Evolutionary conservation across 2,329 filamentous ascomycete genomes (phyloP).

Genomic region (Talaromyces amestolkiae): DNA sequence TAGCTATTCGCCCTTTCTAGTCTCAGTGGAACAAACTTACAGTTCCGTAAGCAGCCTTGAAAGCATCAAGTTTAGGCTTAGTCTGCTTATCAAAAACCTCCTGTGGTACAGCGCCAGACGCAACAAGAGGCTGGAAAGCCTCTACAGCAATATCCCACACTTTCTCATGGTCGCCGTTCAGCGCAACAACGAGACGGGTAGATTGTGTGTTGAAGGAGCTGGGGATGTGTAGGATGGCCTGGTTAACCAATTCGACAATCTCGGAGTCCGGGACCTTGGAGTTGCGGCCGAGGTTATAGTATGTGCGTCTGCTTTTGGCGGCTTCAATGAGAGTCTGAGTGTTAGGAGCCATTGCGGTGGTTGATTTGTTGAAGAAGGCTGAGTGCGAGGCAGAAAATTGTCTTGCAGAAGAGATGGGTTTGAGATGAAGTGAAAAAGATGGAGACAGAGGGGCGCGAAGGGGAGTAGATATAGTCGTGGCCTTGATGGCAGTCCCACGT

Average conservation of each 20-base stretch:
- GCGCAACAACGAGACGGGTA: constrained; percentile 72
- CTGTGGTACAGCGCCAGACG: constrained; percentile 45
- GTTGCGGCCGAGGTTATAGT: constrained; percentile 37
- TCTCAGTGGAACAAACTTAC: constrained; percentile 48
- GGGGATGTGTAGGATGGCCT: constrained; percentile 66
- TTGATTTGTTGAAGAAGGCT: constrained; percentile 8
- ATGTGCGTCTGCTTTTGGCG: constrained; percentile 35
- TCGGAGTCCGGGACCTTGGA: constrained; percentile 36
- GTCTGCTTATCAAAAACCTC: constrained; percentile 56
- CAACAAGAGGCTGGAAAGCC: constrained; percentile 66
- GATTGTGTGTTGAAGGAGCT: constrained; percentile 87
- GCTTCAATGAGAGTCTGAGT: constrained; percentile 31
- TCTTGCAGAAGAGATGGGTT: not conserved
- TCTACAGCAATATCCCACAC: constrained; percentile 75
- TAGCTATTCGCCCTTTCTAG: not conserved
- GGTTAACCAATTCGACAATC: constrained; percentile 38
- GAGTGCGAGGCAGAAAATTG: constrained; percentile 1
- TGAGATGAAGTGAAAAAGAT: not conserved
- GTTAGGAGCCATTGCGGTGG: constrained; percentile 17
- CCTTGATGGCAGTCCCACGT: not conserved
- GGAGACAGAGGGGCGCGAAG: constrained; percentile 6
- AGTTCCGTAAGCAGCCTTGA: constrained; percentile 72
- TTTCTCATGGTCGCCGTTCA: constrained; percentile 79
- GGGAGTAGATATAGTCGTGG: constrained; percentile 17
- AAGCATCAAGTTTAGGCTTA: constrained; percentile 53